Conservation (phyloP, 75 land plant species). For the Pinus albicaulis region DNA sequence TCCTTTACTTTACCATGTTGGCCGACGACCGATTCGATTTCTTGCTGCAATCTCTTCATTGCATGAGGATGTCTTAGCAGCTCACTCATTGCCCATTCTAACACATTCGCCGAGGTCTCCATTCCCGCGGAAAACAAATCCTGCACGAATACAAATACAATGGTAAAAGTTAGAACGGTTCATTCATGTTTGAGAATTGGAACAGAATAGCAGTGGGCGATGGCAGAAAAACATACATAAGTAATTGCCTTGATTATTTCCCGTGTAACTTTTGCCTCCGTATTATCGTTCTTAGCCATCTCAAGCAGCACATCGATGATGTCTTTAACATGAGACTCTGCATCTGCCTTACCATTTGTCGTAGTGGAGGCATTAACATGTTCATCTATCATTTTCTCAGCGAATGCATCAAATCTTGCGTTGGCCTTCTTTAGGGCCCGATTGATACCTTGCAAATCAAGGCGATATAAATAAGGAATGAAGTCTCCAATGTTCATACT, state of each 20-base stretch:
- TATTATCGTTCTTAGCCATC: not conserved
- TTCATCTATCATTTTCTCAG: not conserved
- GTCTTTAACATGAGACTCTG: not conserved
- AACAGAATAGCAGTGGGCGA: no score
- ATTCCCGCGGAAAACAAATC: conserved; percentile 22
- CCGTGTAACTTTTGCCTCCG: no score
- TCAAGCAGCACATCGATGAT: conserved; percentile 1
- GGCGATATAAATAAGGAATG: conserved; percentile 11
- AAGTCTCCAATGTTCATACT: conserved; percentile 13
- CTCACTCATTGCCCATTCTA: conserved; percentile 37
- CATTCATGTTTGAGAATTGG: no score
- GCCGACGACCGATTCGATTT: conserved; percentile 12
- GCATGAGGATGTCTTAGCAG: conserved; percentile 16
- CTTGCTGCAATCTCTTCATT: conserved; percentile 12
- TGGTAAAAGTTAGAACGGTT: no score
- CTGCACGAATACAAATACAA: conserved; percentile 5
- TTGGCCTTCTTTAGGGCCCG: not conserved
- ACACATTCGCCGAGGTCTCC: conserved; percentile 16
- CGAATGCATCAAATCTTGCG: not conserved
- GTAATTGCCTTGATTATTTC: no score
- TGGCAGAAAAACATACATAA: no score
- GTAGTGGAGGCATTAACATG: not conserved
- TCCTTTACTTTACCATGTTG: conserved; percentile 9
- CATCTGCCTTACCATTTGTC: no score
- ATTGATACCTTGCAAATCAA: conserved; percentile 16